Base-by-base conservation (phyloP, 2,329 filamentous ascomycete species). In the Ceratocystis ficicola region DNA sequence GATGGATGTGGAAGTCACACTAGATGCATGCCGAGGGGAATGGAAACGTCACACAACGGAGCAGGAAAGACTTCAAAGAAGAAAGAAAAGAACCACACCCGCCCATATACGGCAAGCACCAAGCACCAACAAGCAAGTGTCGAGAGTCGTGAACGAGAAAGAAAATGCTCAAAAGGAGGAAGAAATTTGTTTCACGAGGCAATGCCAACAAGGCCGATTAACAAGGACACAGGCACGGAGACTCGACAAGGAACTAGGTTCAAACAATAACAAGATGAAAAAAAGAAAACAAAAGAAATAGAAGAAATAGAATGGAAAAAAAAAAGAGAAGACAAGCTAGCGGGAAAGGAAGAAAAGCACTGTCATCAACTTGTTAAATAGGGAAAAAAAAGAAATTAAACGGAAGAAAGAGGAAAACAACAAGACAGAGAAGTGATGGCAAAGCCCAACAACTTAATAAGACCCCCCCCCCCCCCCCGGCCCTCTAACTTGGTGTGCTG, bases 321-420 rank as follows among this genome's bases (percentile, higher is more conserved):
- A 20, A 25, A 36, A 20, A 36, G 5, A 36, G n/a, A 59, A 57
- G 15, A 32, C 6, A n/a, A 59, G 12, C 55, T 15, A 59, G n/a
- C 55, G 28, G 55, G 28, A n/a, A 55, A 15, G 36, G 36, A 41
- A 41, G 36, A 41, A 22, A n/a, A 52, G 55, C 55, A 59, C 55
- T n/a, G 55, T 59, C n/a, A 59, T 59, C 48, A 36, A 25, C 15
- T 59, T 59, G 55, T 59, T 59, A 59, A 36, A n/a, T 59, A 57
- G 20, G 17, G 4, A n/a, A 25, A n/a, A 25, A 32, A 17, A 50
- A 28, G 15, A 32, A 57, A 32, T 50, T 50, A 50, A 50, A 50
- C 7, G 25, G n/a, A 32, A 28, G 30, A 32, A 17, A 57, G 55
- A 59, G 28, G 22, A 36, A 20, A 55, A 55, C 17, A 36, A 30